phyloP scores from a whole-genome alignment of 345 rosid species.

The Eucalyptus regnans region DNA sequence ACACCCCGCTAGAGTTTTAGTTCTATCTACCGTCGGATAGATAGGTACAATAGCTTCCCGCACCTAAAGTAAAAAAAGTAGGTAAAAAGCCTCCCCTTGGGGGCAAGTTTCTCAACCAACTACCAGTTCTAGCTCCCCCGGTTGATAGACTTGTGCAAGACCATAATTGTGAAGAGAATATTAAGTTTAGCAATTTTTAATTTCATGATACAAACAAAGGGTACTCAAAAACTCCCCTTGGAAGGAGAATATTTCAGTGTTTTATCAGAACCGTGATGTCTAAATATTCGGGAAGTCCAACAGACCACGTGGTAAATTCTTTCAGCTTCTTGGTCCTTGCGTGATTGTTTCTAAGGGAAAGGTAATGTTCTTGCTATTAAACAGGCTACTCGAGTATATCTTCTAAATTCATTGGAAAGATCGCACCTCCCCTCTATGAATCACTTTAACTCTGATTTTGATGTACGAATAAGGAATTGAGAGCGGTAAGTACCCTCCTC shows the following conservation, averaged over 20 bases:
- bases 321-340: background rate
- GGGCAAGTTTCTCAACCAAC: no score
- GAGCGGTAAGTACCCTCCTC: background rate
- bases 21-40: no score
- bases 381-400: background rate
- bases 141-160: background rate
- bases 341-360: background rate
- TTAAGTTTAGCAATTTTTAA: background rate
- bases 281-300: background rate
- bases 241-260: background rate
- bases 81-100: rapidly evolving
- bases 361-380: background rate
- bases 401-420: background rate
- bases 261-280: background rate
- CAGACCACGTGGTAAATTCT: background rate
- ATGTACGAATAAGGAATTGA: background rate
- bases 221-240: background rate
- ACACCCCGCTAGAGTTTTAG: no score
- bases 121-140: no score
- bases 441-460: background rate
- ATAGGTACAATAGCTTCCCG: rapidly evolving
- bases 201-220: background rate
- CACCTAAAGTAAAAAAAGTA: rapidly evolving
- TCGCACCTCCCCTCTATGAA: background rate
- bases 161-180: background rate